Percentiles rank a stretch among this genome's conserved stretches.
These are phyloP conservation scores for Rheum nobile DNA, from an alignment of 148 eudicot species.

Conservation along the genomic window DNA sequence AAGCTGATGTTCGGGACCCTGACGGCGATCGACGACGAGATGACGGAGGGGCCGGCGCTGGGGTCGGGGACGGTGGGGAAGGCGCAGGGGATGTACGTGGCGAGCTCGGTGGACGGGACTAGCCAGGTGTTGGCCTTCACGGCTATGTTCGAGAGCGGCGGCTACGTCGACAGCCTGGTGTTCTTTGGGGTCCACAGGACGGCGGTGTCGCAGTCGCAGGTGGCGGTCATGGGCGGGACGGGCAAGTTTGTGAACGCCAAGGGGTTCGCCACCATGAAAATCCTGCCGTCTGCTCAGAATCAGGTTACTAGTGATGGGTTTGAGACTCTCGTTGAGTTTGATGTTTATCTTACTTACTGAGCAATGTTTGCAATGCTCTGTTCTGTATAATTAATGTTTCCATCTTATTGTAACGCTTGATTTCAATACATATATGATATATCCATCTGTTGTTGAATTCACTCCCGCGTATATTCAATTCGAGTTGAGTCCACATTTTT, in stretches of 20 bases:
- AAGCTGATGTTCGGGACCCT: constrained; percentile 74
- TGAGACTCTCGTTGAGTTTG: constrained; percentile 62
- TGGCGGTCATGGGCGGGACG: constrained; percentile 68
- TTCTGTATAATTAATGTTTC: neutral
- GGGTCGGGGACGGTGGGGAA: constrained; percentile 52
- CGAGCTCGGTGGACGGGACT: constrained; percentile 57
- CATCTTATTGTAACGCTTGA: neutral
- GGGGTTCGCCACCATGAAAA: constrained; percentile 43
- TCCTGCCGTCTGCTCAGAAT: constrained; percentile 25
- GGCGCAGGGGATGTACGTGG: constrained; percentile 61
- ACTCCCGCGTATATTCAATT: too few species aligned
- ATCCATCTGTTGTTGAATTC: too few species aligned
- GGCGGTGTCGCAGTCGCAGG: constrained; percentile 36
- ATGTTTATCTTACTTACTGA: constrained; percentile 47
- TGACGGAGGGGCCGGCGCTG: constrained; percentile 55
- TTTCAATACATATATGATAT: too few species aligned
- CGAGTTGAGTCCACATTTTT: constrained; percentile 2
- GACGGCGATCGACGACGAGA: constrained; percentile 65
- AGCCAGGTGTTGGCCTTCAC: constrained; percentile 70
- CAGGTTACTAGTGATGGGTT: constrained; percentile 60
- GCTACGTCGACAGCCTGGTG: constrained; percentile 43
- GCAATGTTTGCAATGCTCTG: neutral
- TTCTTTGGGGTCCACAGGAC: constrained; percentile 62
- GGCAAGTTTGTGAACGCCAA: constrained; percentile 60
- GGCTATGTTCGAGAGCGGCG: constrained; percentile 52